phyloP scores from a whole-genome alignment of 331 rosid species.

The Prunus yedoensis region DNA sequence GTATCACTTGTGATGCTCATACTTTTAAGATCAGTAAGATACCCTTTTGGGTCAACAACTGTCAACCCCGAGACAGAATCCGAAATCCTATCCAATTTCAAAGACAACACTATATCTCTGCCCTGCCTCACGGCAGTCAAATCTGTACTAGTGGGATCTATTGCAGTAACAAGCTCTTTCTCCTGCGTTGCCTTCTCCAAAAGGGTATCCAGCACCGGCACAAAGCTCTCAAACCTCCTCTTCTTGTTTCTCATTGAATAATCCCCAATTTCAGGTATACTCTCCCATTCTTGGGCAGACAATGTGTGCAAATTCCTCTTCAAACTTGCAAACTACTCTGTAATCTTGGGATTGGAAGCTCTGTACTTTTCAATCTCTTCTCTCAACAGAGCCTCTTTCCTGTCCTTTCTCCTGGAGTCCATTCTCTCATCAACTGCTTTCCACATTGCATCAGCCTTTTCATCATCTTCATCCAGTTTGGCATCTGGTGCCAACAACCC shows the following conservation, averaged over 20 bases:
- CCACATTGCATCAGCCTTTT: slow-evolving; percentile 89
- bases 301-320: slow-evolving; percentile 60
- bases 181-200: slow-evolving; percentile 91
- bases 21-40: slow-evolving; percentile 72
- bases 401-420: slow-evolving; percentile 85
- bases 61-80: slow-evolving; percentile 84
- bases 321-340: slow-evolving; percentile 73
- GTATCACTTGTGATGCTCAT: slow-evolving; percentile 90
- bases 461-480: slow-evolving; percentile 74
- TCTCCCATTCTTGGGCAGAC: slow-evolving; percentile 74
- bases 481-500: slow-evolving; percentile 68
- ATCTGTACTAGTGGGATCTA: slow-evolving; percentile 87
- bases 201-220: slow-evolving; percentile 79
- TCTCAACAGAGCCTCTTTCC: slow-evolving; percentile 82
- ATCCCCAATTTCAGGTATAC: slow-evolving; percentile 74
- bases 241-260: slow-evolving; percentile 75
- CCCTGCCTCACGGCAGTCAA: slow-evolving; percentile 92
- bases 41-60: slow-evolving; percentile 80
- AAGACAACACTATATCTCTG: slow-evolving; percentile 69
- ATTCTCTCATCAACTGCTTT: slow-evolving; percentile 75
- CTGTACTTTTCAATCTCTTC: slow-evolving; percentile 82
- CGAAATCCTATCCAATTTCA: slow-evolving; percentile 68
- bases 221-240: slow-evolving; percentile 83
- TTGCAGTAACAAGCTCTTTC: slow-evolving; percentile 72
- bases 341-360: slow-evolving; percentile 74